These are phyloP conservation scores for Myriosclerotinia duriaeana DNA, from an alignment of 2,329 filamentous ascomycete species.

Conservation along the genomic window DNA sequence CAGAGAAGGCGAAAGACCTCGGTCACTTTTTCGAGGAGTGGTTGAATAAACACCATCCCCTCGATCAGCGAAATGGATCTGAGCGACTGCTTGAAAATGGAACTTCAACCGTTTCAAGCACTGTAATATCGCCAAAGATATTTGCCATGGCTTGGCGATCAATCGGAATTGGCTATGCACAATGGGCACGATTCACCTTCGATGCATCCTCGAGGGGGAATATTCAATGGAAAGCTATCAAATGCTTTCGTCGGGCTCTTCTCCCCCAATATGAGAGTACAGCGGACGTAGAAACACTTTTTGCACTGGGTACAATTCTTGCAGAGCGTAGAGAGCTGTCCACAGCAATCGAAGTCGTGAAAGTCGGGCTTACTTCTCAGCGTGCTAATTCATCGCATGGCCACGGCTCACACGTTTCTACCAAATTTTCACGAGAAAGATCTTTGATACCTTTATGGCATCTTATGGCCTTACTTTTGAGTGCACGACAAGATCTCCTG, in stretches of 20 bases:
- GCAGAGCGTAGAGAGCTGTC: conserved; percentile 82
- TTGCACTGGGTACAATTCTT: conserved; percentile 78
- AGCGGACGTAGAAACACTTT: conserved; percentile 73
- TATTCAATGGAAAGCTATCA: conserved; percentile 75
- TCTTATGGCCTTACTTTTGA: conserved; percentile 80
- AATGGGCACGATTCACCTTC: conserved; percentile 81
- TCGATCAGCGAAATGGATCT: conserved; percentile 27
- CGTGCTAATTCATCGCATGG: conserved; percentile 42
- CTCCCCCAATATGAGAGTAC: conserved; percentile 64
- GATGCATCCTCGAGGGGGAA: conserved; percentile 69
- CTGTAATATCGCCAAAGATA: conserved; percentile 56
- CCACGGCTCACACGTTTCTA: conserved; percentile 42
- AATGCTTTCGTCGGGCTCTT: conserved; percentile 71
- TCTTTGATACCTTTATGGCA: conserved; percentile 83
- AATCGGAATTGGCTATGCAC: conserved; percentile 80
- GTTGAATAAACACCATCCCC: conserved; percentile 58
- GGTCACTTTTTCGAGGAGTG: conserved; percentile 71
- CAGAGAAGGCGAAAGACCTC: conserved; percentile 75
- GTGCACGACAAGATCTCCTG: conserved; percentile 79
- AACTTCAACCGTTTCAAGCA: conserved; percentile 22
- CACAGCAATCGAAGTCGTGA: conserved; percentile 78
- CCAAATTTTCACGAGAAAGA: conserved; percentile 52
- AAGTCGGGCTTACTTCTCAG: conserved; percentile 66
- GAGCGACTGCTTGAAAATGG: conserved; percentile 29
- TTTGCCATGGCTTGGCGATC: conserved; percentile 76